Evolutionary conservation across 495 filamentous ascomycete species (phyloP).

Genomic region (Trichoderma parareesei): DNA sequence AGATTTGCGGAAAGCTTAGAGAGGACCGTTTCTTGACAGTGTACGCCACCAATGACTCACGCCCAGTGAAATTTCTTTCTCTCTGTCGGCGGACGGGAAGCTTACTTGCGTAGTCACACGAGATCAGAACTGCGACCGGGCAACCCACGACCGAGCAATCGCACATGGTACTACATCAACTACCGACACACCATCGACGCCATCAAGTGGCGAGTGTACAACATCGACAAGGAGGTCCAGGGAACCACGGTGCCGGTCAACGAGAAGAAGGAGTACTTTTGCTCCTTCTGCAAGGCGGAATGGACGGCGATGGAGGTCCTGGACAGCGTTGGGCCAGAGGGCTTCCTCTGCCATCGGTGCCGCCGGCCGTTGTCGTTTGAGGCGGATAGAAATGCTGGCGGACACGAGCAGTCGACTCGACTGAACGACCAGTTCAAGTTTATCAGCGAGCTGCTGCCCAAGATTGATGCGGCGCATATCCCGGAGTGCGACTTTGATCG

Average conservation of each 20-base stretch:
- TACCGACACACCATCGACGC: conserved; percentile 91
- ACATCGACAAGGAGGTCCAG: conserved; percentile 76
- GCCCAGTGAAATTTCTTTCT: background rate
- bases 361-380: conserved; percentile 59
- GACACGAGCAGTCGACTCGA: conserved; percentile 82
- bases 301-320: conserved; percentile 84
- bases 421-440: conserved; percentile 81
- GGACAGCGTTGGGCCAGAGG: conserved; percentile 54
- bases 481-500: conserved; percentile 82
- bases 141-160: conserved; percentile 1
- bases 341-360: conserved; percentile 82
- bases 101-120: conserved; percentile 47
- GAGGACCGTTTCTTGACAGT: conserved; percentile 81
- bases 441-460: conserved; percentile 74
- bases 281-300: conserved; percentile 66
- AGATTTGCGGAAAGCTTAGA: conserved; percentile 70
- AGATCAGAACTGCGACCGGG: conserved; percentile 35
- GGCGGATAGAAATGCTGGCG: conserved; percentile 51
- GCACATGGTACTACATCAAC: conserved; percentile 95
- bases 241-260: conserved; percentile 65
- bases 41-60: conserved; percentile 35
- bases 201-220: conserved; percentile 88
- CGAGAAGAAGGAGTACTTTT: conserved; percentile 87
- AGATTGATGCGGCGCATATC: conserved; percentile 75
- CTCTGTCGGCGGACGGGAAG: background rate